Conservation (phyloP, 768 basidiomycete genomes). For the Daedaleopsis sinensis region DNA sequence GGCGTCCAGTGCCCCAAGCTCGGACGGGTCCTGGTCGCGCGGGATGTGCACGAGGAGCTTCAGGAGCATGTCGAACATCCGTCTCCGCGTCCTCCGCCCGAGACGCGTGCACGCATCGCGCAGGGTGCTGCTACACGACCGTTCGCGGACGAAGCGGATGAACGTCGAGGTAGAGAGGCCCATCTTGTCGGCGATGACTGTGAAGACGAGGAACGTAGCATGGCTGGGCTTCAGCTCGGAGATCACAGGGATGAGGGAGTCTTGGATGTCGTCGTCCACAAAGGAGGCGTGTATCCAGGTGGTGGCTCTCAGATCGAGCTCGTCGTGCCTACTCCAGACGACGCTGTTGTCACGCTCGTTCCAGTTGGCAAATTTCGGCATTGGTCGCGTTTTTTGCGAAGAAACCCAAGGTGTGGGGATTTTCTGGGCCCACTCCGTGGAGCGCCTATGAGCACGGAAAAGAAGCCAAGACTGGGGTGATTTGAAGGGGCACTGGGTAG, state of each 20-base stretch:
- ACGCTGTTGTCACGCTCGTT: conserved; percentile 2
- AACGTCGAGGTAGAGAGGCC: neutral
- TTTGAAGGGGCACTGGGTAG: conserved; percentile 6
- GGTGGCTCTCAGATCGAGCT: conserved; percentile 3
- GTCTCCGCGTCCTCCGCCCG: neutral
- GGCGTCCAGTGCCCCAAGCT: neutral
- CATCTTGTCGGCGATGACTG: neutral
- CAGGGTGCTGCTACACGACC: neutral
- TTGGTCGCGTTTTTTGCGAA: neutral
- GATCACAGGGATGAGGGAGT: neutral
- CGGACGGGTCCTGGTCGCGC: neutral
- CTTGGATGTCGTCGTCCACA: neutral
- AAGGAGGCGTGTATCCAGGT: conserved; percentile 1
- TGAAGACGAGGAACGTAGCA: neutral
- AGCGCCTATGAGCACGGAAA: neutral
- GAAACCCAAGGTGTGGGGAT: neutral
- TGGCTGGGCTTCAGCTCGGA: neutral
- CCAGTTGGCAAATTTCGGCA: neutral
- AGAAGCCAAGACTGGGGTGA: conserved; percentile 12
- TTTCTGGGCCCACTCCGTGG: neutral
- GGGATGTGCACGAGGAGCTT: conserved; percentile 5
- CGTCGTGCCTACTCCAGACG: neutral
- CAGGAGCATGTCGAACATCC: conserved; percentile 4
- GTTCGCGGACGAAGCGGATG: neutral
- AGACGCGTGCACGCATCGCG: neutral